A percentile compares a stretch with the other conserved stretches of the same genome.
Conservation (phyloP, 225 moss, liverwort and hornwort species). For the Pleurozium schreberi region DNA sequence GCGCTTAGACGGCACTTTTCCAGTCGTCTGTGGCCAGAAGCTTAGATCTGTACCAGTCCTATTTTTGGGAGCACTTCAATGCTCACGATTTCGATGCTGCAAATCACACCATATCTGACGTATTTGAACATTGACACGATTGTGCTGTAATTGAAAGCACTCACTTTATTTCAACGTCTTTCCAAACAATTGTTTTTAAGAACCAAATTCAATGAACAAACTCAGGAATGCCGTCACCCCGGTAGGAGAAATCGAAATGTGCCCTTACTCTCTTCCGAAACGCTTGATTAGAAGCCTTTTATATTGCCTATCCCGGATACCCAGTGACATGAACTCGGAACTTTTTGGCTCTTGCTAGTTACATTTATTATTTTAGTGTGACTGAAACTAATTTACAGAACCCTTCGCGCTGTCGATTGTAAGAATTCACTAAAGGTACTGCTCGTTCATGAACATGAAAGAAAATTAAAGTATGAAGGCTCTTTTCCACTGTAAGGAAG, state of each 20-base stretch:
- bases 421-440: neutral
- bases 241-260: neutral
- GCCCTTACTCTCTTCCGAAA: neutral
- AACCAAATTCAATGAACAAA: neutral
- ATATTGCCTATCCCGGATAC: too few relatives aligned
- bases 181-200: neutral
- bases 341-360: neutral
- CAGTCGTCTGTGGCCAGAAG: neutral
- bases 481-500: neutral
- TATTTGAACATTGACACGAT: neutral
- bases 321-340: neutral
- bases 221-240: neutral
- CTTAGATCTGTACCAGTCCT: neutral
- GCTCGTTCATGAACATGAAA: neutral
- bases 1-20: too few relatives aligned
- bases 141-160: too few relatives aligned
- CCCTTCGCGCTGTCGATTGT: neutral
- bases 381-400: neutral
- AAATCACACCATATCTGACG: neutral
- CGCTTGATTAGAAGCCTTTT: too few relatives aligned
- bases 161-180: too few relatives aligned
- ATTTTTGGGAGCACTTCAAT: neutral
- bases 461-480: neutral
- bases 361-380: neutral
- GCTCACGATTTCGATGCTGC: neutral